Evolutionary conservation across 768 basidiomycete genomes (phyloP), one percentile per base, ranked within the genome.

Genomic region (Tricholomella constricta): DNA sequence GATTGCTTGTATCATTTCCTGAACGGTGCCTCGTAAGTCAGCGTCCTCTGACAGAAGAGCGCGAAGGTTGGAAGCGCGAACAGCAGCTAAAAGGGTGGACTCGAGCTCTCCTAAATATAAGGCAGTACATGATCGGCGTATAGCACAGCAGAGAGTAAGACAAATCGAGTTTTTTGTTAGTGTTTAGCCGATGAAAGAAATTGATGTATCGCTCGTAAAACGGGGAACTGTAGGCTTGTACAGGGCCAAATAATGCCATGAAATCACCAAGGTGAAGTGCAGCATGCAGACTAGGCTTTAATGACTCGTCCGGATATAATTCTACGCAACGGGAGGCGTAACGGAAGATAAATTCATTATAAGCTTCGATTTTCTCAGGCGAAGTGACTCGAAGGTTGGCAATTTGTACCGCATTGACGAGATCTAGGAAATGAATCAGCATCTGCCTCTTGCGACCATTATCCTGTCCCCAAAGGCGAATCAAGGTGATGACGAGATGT

Each of bases 401-500:
- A n/a, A n/a, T 59, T 1, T 51, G 50, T 9, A 66, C 55, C 1
- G 65, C 65, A 20, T 40, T 54, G 4, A 69, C 67, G 23, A 70
- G 55, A 17, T 71, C 50, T 58, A 71, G 64, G 45, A 64, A 72
- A 42, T 70, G 61, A 3, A 44, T 31, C 15, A 72, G 58, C 19
- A 69, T 40, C 8, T 64, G 43, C 23, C 48, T 42, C 26, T 59
- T 57, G 14, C 65, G 45, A 8, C 48, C 57, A 34, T 26, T 40
- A 8, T 53, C 45, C 2, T 47, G 15, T 2, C 56, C 40, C 65
- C 65, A 69, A 1, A 68, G 48, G 1, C 65, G 56, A 40, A 69
- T 68, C 14, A 68, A 55, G 1, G 69, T 70, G 6, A 70, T 62
- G 6, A 64, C 60, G 2, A 69, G 50, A 46, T 68, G 67, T 23